These are phyloP conservation scores for Musa acuminata DNA, from an alignment of 176 grass and related monocot species.

Conservation along the genomic window DNA sequence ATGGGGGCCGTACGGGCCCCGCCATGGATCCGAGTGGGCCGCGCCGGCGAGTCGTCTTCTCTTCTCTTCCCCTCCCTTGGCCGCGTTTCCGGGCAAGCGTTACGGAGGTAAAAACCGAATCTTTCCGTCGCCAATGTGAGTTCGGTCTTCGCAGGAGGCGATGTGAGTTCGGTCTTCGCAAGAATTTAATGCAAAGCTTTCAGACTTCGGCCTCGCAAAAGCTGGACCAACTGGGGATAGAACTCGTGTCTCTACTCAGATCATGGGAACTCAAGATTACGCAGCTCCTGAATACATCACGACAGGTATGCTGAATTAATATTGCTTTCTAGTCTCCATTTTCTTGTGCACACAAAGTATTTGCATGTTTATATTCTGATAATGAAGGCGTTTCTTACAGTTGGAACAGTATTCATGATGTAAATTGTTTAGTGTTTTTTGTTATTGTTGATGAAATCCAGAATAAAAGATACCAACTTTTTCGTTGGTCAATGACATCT, in stretches of 20 bases:
- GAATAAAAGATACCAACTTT: too few relatives aligned
- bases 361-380: too few relatives aligned
- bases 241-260: constrained; percentile 90
- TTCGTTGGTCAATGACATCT: too few relatives aligned
- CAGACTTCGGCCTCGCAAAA: constrained; percentile 93
- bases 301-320: constrained; percentile 31
- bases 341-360: too few relatives aligned
- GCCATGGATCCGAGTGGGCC: background rate
- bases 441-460: too few relatives aligned
- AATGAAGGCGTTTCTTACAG: too few relatives aligned
- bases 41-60: background rate
- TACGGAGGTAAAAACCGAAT: background rate
- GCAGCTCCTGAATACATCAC: constrained; percentile 87
- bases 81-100: background rate
- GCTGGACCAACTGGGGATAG: constrained; percentile 81
- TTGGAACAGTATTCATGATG: too few relatives aligned
- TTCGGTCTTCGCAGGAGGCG: background rate
- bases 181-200: constrained; percentile 78
- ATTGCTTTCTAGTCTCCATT: too few relatives aligned
- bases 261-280: constrained; percentile 93
- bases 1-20: background rate
- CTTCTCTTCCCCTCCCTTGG: background rate
- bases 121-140: background rate
- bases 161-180: background rate
- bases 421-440: too few relatives aligned